phyloP scores from a whole-genome alignment of 2,329 filamentous ascomycete genomes.

The Apiospora arundinis region DNA sequence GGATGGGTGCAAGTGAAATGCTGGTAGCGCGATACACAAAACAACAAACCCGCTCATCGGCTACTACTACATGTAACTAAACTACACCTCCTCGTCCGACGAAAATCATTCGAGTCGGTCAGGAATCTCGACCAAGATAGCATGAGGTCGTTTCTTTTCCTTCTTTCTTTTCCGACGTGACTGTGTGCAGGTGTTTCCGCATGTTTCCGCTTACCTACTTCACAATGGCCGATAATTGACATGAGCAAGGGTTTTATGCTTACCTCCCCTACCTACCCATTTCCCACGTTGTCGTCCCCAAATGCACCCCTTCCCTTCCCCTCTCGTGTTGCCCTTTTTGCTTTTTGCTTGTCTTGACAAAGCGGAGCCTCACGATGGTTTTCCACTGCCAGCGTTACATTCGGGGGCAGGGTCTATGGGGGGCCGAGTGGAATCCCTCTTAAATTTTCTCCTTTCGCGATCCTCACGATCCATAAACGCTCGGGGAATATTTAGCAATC shows the following conservation, averaged over 20 bases:
- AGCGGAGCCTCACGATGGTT: conserved; percentile 9
- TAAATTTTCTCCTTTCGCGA: conserved; percentile 9
- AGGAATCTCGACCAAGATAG: background rate
- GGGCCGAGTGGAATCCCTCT: background rate
- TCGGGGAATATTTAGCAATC: conserved; percentile 9
- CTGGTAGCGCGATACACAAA: background rate
- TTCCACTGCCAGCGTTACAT: background rate
- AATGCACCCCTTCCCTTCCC: background rate
- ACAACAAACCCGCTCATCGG: background rate
- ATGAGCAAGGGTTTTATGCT: background rate
- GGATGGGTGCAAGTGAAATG: background rate
- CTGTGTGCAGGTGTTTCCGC: background rate
- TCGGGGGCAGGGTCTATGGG: background rate
- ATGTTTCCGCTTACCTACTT: background rate
- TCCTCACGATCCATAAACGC: conserved; percentile 9
- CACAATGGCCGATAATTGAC: background rate
- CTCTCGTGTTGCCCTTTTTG: background rate
- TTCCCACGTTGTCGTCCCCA: conserved; percentile 10
- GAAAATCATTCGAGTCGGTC: conserved; percentile 3
- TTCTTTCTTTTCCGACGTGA: background rate
- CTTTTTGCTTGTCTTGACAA: conserved; percentile 4
- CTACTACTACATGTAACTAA: too few species aligned
- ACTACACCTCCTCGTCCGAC: background rate
- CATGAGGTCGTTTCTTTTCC: background rate
- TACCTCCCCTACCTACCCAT: background rate